Evolutionary conservation across 1,284 basidiomycete species (phyloP).

Genomic region (Rhodotorula sp.): DNA sequence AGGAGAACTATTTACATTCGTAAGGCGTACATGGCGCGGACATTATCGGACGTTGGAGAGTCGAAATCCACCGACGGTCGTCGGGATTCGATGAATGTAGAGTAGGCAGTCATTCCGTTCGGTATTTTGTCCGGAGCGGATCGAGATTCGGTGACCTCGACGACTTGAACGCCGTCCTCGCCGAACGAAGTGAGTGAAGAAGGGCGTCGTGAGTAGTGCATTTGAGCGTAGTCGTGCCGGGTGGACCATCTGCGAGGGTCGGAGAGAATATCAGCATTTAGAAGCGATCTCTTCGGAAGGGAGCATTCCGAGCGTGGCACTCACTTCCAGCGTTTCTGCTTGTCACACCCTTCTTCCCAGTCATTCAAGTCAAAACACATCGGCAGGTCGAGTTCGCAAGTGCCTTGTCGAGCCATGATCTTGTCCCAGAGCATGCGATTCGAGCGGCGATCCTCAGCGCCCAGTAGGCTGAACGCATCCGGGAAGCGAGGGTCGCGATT

Average conservation of each 20-base stretch:
- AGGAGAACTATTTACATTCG: too few relatives aligned
- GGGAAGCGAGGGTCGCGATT: slow-evolving; percentile 6
- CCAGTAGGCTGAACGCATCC: slow-evolving; percentile 16
- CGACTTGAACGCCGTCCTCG: slow-evolving; percentile 7
- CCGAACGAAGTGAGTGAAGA: slow-evolving; percentile 5
- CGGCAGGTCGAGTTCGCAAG: slow-evolving; percentile 10
- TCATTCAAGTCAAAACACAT: slow-evolving; percentile 32
- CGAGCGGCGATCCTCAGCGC: background rate
- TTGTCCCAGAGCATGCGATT: background rate
- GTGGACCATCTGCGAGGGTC: slow-evolving; percentile 14
- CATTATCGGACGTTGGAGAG: background rate
- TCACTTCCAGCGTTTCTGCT: slow-evolving; percentile 16
- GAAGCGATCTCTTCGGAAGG: too few relatives aligned
- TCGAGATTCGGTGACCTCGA: slow-evolving; percentile 9
- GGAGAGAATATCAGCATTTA: background rate
- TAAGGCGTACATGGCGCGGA: background rate
- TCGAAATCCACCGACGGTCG: background rate
- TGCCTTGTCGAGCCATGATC: background rate
- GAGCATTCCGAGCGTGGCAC: background rate
- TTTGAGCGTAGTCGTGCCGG: slow-evolving; percentile 16
- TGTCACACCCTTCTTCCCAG: slow-evolving; percentile 9
- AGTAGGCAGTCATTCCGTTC: background rate
- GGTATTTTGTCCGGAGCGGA: background rate
- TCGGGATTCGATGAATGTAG: background rate
- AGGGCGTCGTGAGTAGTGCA: slow-evolving; percentile 1